Evolutionary conservation across 1,139 yeast genomes (phyloP), one percentile per base, ranked within the genome.

Genomic region (Zygosaccharomyces sapae): DNA sequence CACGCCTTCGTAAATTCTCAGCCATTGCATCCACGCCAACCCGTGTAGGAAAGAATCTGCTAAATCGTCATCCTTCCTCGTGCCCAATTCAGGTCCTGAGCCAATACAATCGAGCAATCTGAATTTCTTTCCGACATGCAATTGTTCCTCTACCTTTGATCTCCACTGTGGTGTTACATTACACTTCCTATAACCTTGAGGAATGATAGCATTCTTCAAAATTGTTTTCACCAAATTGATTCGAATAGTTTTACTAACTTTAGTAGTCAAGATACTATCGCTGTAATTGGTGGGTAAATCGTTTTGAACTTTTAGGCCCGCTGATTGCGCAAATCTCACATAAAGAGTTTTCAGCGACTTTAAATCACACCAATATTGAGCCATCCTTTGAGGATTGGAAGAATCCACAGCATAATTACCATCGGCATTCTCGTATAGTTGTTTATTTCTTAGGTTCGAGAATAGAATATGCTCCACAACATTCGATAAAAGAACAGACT

Each of bases 11-110:
- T 55, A 62, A 13, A 50, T 49, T 13, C 40, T 45, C 1, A 61
- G 36, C 80, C 83, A 80, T 12, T 69, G 64, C 10, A 69, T 48
- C 76, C 80, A 79, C 0, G 80, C 71, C 0, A 80, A 46, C 0
- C 78, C 83, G 61, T 82, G 86, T 3, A 81, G 61, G 13, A 82
- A 63, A 0, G 83, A 71, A 58, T 82, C 88, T 6, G 78, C 75
- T 18, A 80, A 61, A 57, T 82, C 88, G 58, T 82, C 88, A 31
- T 76, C 75, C 56, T 81, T 81, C 27, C 65, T 67, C 2, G 63
- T 57, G 1, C 65, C 66, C 6, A 56, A 50, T 2, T 29, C 43
- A 1, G 33, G 36, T 2, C 49, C 51, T 38, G 38, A 39, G 5
- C 49, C 56, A 13, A 49, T 41, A 27, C 46, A 54, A 27, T 61